Evolutionary conservation across 768 basidiomycete species (phyloP).

Genomic region (Mycena rebaudengoi): DNA sequence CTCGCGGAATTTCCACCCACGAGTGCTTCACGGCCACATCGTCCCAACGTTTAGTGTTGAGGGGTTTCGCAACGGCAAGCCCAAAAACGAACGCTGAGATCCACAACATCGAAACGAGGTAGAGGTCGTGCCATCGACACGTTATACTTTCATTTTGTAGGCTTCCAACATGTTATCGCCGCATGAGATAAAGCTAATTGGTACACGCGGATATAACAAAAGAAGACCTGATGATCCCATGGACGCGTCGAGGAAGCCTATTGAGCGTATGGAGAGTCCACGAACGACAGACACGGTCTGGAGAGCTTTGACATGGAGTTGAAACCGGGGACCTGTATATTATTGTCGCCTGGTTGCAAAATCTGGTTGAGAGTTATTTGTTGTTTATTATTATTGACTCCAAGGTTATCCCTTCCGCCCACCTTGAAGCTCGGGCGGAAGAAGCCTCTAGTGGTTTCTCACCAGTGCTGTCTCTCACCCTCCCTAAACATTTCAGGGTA

Average conservation of each 20-base stretch:
- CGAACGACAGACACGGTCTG: no score
- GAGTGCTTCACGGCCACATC: slow-evolving; percentile 32
- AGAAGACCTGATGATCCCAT: slow-evolving; percentile 16
- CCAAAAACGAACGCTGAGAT: slow-evolving; percentile 35
- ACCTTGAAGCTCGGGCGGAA: no score
- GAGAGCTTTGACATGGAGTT: no score
- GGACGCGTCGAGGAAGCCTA: slow-evolving; percentile 6
- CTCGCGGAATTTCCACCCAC: slow-evolving; percentile 51
- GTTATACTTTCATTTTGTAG: background rate
- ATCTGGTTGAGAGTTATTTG: no score
- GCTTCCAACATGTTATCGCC: slow-evolving; percentile 10
- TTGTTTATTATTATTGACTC: no score
- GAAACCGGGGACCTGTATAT: no score
- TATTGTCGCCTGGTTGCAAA: no score
- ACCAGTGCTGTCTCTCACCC: no score
- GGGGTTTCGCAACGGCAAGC: slow-evolving; percentile 40
- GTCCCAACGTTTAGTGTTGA: slow-evolving; percentile 44
- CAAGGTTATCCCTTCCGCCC: no score
- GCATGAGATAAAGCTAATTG: slow-evolving; percentile 9
- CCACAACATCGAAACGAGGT: slow-evolving; percentile 34
- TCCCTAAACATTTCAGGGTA: no score
- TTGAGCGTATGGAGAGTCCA: slow-evolving; percentile 14
- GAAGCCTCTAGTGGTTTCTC: no score
- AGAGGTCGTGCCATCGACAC: background rate
- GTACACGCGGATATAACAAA: slow-evolving; percentile 10